Evolutionary conservation across 352 stramenopile species (phyloP).

Genomic region (Pythium scleroteichum): DNA sequence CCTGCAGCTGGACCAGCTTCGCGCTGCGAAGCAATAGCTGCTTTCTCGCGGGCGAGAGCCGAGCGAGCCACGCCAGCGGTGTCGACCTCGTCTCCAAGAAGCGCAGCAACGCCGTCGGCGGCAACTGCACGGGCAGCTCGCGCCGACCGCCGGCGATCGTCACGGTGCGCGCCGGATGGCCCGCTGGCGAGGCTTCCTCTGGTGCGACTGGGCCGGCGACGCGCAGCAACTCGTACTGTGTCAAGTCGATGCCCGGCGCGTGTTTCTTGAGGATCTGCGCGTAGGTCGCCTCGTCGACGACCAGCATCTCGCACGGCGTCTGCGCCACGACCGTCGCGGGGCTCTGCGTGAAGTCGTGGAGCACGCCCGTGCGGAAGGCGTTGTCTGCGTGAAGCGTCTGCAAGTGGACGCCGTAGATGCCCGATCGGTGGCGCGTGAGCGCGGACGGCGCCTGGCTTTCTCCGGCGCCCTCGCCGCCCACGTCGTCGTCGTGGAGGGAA

Average conservation of each 20-base stretch:
- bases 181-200: neutral
- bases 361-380: slow-evolving; percentile 55
- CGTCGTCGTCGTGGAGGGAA: slow-evolving; percentile 17
- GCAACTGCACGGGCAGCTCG: neutral
- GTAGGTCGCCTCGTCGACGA: slow-evolving; percentile 54
- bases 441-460: slow-evolving; percentile 30
- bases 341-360: slow-evolving; percentile 39
- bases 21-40: slow-evolving; percentile 43
- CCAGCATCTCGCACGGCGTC: slow-evolving; percentile 50
- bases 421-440: slow-evolving; percentile 34
- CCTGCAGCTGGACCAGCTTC: slow-evolving; percentile 26
- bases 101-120: slow-evolving; percentile 22
- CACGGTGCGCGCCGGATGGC: neutral
- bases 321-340: slow-evolving; percentile 57
- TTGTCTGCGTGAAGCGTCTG: slow-evolving; percentile 55
- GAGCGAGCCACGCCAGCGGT: slow-evolving; percentile 35
- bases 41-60: slow-evolving; percentile 31
- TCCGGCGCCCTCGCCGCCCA: neutral
- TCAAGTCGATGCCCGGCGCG: slow-evolving; percentile 36
- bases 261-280: slow-evolving; percentile 38
- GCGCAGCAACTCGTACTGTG: slow-evolving; percentile 9
- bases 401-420: slow-evolving; percentile 56
- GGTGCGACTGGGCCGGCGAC: neutral
- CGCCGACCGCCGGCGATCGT: neutral
- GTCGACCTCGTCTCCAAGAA: slow-evolving; percentile 26